Evolutionary conservation across 2,329 filamentous ascomycete genomes (phyloP), one percentile per base, ranked within the genome.

Genomic region (Penicillium sp.): DNA sequence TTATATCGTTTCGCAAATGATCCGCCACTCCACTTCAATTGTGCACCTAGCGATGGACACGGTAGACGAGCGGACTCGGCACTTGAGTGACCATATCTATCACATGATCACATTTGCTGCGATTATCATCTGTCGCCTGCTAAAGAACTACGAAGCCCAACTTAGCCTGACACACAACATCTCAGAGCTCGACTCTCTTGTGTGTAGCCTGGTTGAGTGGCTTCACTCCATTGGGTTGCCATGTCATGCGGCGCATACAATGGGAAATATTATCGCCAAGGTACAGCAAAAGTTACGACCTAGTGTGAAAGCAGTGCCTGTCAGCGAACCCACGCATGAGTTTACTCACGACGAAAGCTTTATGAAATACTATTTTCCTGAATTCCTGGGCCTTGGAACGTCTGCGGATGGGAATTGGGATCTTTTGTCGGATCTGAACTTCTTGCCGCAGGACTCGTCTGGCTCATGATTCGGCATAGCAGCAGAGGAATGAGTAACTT

Each of bases 41-140:
- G 72, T 81, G 15, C 72, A 74, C 15, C 60, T 79, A 2, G 77
- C 77, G 1, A 79, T 81, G 63, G 75, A 78, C 12, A 79, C 77
- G 2, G 69, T 75, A 1, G 79, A 82, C 49, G 75, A 80, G 22
- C 74, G 78, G 1, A 81, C 78, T 1, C 72, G 73, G 14, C 78
- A 82, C 63, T 64, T 81, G 4, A 80, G 73, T 3, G 79, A 82
- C 56, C 79, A 81, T 52, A 79, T 81, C 20, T 81, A 81, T 58
- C 79, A 81, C 59, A 78, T 81, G 70, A 78, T 81, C 50, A 79
- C 77, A 5, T 82, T 81, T 55, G 75, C 79, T 0, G 78, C 69
- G 1, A 67, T 71, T 31, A 57, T 65, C 1, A 62, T 71, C 15
- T 71, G 69, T 20, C 73, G 78, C 31, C 54, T 81, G 1, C 61